These are phyloP conservation scores for Eleusine indica DNA, from an alignment of 176 grass and related monocot genomes.

Conservation along the genomic window DNA sequence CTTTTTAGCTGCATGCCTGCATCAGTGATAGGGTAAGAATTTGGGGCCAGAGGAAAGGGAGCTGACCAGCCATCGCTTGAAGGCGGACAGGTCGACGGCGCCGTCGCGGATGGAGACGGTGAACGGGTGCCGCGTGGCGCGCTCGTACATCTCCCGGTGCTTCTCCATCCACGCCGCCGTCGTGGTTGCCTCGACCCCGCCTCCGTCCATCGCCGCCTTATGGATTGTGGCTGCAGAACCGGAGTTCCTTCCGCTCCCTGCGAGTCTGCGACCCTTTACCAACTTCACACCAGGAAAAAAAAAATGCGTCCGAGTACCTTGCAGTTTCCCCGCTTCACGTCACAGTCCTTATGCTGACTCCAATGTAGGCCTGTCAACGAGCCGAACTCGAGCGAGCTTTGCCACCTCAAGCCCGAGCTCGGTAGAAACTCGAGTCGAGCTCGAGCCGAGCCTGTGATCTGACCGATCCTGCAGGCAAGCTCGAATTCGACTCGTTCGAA, in stretches of 20 bases:
- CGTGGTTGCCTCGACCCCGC: constrained; percentile 3
- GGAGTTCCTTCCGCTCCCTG: background rate
- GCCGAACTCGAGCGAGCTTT: no score
- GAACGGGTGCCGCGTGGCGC: constrained; percentile 77
- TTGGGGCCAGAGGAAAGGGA: background rate
- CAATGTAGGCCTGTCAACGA: background rate
- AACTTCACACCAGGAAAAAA: background rate
- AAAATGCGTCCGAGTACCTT: background rate
- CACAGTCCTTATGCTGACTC: no score
- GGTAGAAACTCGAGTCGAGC: no score
- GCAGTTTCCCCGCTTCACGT: no score
- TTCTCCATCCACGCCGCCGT: constrained; percentile 61
- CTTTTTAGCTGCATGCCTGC: background rate
- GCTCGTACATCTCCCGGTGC: constrained; percentile 63
- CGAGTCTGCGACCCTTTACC: background rate
- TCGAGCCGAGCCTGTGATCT: no score
- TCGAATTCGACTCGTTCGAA: no score
- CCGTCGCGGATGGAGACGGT: constrained; percentile 74
- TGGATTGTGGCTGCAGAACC: background rate
- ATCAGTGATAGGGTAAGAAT: background rate
- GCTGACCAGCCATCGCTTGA: constrained; percentile 88
- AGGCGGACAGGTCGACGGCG: constrained; percentile 61
- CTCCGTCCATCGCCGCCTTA: constrained; percentile 46
- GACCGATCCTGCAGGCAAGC: no score
- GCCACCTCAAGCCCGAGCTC: no score